Evolutionary conservation across 257 asterid species (phyloP).

Genomic region (Forsythia suspensa): DNA sequence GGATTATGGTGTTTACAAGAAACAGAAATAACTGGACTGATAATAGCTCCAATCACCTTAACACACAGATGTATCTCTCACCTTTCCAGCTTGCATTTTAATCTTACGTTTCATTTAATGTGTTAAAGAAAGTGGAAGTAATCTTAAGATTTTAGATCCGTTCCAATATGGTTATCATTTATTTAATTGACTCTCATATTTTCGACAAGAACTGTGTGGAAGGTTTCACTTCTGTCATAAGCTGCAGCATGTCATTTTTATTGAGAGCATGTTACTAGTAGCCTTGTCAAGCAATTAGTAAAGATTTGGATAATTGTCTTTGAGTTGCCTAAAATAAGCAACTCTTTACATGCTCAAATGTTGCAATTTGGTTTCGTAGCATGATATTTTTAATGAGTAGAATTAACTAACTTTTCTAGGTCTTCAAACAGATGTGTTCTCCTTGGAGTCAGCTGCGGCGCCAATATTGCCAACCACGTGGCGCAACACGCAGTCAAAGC

Average conservation of each 20-base stretch:
- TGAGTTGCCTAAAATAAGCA: not conserved
- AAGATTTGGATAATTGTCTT: not conserved
- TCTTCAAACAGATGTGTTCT: constrained; percentile 71
- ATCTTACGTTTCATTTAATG: not conserved
- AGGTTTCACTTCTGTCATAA: not conserved
- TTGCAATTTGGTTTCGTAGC: not conserved
- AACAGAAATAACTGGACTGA: not conserved
- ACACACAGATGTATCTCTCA: not conserved
- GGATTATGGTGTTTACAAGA: not conserved
- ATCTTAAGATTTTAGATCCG: not conserved
- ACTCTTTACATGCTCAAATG: not conserved
- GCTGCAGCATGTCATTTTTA: not conserved
- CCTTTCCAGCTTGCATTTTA: not conserved
- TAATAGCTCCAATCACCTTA: not conserved
- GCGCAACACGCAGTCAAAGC: constrained; percentile 55
- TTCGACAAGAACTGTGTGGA: not conserved
- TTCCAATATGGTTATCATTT: not conserved
- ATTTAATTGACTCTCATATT: not conserved
- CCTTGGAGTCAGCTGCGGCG: constrained; percentile 88
- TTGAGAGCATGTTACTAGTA: not conserved
- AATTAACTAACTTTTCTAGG: constrained; percentile 16
- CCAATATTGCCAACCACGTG: constrained; percentile 68
- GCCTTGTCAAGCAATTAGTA: not conserved
- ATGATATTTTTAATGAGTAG: not conserved
- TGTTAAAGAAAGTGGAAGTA: not conserved